phyloP scores from a whole-genome alignment of 768 basidiomycete species.

The Exidia glandulosa region DNA sequence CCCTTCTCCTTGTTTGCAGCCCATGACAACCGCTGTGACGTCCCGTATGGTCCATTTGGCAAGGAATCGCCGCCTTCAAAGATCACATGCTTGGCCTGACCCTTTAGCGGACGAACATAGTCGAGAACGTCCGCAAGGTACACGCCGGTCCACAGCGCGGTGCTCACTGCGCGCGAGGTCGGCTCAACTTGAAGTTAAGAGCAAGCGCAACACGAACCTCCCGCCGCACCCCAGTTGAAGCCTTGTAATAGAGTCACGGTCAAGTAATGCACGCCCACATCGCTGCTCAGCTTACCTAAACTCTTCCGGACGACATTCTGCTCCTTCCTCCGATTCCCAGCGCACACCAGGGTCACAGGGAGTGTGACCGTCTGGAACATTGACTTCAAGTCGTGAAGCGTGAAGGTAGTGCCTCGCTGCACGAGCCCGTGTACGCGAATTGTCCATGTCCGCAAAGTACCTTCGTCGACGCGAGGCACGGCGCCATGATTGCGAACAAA shows the following conservation, averaged over 20 bases:
- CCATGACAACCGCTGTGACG: constrained; percentile 36
- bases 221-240: constrained; percentile 44
- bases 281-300: constrained; percentile 17
- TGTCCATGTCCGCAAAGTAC: constrained; percentile 30
- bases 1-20: constrained; percentile 33
- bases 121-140: constrained; percentile 44
- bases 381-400: constrained; percentile 32
- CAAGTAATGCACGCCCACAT: neutral
- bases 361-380: constrained; percentile 44
- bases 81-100: constrained; percentile 35
- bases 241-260: constrained; percentile 14
- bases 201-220: constrained; percentile 15
- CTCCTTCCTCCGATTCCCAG: constrained; percentile 55
- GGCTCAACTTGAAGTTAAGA: constrained; percentile 14
- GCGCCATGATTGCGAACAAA: constrained; percentile 57
- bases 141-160: constrained; percentile 51
- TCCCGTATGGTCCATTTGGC: constrained; percentile 53
- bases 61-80: constrained; percentile 50
- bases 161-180: constrained; percentile 24
- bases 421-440: constrained; percentile 35
- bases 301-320: constrained; percentile 50
- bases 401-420: constrained; percentile 24
- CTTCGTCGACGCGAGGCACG: constrained; percentile 35
- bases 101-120: constrained; percentile 27
- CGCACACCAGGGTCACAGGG: constrained; percentile 52